Conservation (phyloP, 257 asterid genomes). For the Rehmannia glutinosa region DNA sequence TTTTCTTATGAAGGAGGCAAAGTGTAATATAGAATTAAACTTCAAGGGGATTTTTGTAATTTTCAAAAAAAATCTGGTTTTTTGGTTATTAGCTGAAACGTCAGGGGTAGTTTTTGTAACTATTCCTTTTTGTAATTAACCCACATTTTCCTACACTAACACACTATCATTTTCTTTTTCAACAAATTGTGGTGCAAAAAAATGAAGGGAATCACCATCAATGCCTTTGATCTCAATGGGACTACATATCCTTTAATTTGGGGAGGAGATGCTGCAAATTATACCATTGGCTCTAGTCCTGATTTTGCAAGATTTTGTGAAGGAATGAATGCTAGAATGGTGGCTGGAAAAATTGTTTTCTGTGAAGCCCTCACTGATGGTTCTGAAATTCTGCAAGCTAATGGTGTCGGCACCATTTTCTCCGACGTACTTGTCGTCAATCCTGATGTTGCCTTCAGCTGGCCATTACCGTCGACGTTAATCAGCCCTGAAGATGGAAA, state of each 20-base stretch:
- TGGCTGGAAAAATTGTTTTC: constrained; percentile 30
- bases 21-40: too few relatives aligned
- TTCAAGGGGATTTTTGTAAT: too few relatives aligned
- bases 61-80: too few relatives aligned
- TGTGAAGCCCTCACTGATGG: constrained; percentile 23
- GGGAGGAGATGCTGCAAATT: constrained; percentile 54
- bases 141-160: too few relatives aligned
- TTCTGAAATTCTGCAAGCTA: constrained; percentile 14
- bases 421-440: constrained; percentile 7
- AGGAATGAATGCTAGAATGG: constrained; percentile 17
- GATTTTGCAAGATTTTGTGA: constrained; percentile 17
- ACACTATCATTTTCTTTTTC: too few relatives aligned
- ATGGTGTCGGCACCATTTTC: constrained; percentile 29
- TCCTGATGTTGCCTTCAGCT: constrained; percentile 26
- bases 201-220: constrained; percentile 41
- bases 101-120: too few relatives aligned
- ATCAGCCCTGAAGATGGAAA: constrained; percentile 24
- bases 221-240: constrained; percentile 36
- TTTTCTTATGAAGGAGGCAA: too few relatives aligned
- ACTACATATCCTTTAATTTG: constrained; percentile 42
- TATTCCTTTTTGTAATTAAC: too few relatives aligned
- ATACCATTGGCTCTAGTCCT: constrained; percentile 26
- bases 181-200: too few relatives aligned
- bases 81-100: too few relatives aligned
- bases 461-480: constrained; percentile 29